Percentiles rank a stretch among this genome's conserved stretches.
phyloP scores from a whole-genome alignment of 2,329 filamentous ascomycete species.

The Madurella mycetomatis region DNA sequence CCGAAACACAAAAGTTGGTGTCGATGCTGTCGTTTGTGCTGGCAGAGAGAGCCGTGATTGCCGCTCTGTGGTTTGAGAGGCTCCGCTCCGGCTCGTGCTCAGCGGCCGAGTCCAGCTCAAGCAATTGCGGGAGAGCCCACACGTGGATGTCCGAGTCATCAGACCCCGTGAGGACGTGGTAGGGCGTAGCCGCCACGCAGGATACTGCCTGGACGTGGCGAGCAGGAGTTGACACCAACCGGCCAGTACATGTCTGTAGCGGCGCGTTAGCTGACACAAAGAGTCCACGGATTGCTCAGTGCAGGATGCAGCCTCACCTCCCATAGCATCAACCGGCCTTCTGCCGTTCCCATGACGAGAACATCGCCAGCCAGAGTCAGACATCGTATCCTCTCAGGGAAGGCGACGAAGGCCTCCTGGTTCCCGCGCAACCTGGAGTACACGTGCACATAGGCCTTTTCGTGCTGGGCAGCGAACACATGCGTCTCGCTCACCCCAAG shows the following conservation, averaged over 20 bases:
- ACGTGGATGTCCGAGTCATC: slow-evolving; percentile 87
- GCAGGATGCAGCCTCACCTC: slow-evolving; percentile 56
- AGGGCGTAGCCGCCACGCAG: slow-evolving; percentile 65
- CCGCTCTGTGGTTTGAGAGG: slow-evolving; percentile 71
- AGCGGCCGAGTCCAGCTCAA: slow-evolving; percentile 53
- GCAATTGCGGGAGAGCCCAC: slow-evolving; percentile 75
- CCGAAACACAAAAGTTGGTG: slow-evolving; percentile 78
- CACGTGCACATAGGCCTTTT: slow-evolving; percentile 89
- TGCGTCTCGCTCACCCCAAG: slow-evolving; percentile 77
- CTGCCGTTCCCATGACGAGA: slow-evolving; percentile 74
- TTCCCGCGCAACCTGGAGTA: slow-evolving; percentile 80
- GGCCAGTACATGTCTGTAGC: slow-evolving; percentile 64
- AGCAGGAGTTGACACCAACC: slow-evolving; percentile 69
- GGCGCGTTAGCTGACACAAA: slow-evolving; percentile 16
- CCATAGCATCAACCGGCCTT: slow-evolving; percentile 85
- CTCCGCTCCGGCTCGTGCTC: slow-evolving; percentile 69
- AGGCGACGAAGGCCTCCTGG: slow-evolving; percentile 83
- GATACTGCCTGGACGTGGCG: slow-evolving; percentile 79
- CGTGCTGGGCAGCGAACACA: slow-evolving; percentile 84
- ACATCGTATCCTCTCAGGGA: slow-evolving; percentile 80
- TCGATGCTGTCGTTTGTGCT: slow-evolving; percentile 64
- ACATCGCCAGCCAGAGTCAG: slow-evolving; percentile 68
- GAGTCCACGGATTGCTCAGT: not conserved
- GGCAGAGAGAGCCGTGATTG: slow-evolving; percentile 59
- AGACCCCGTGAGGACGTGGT: slow-evolving; percentile 72